Base-by-base conservation (phyloP, 2,329 filamentous ascomycete genomes). In the Tolypocladium ovalisporum region DNA sequence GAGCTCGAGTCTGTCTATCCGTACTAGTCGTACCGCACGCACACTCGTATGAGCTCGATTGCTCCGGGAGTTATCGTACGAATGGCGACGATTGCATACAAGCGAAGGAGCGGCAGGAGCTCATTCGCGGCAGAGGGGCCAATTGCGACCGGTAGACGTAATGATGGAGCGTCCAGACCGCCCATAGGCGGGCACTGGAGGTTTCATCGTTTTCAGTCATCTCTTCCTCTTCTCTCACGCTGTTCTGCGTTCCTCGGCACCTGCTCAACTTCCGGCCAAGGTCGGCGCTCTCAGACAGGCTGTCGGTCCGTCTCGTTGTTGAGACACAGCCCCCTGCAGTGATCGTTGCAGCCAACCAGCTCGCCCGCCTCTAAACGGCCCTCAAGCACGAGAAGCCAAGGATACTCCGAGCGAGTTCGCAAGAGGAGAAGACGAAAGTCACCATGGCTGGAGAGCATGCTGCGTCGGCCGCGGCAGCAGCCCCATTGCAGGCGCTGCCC, bases 401-500 rank as follows among this genome's bases (percentile, higher is more conserved):
- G 32, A 34, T 5, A 9, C 9, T 34, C 9, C 32, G 32, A 34
- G 32, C n/a, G n/a, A n/a, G n/a, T n/a, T 5, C 32, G 32, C 32
- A 34, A n/a, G 19, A 17, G 2, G 10, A 3, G 13, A 4, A 6
- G 6, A 47, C 12, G 42, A 4, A 27, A 15, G 42, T 12, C 22
- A 27, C 5, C 22, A 47, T 47, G 42, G 24, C 42, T 17, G 10
- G 1, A 15, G 42, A 17, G 4, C 24, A 7, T 17, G 37, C 6
- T 9, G 15, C 17, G 6, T n/a, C 37, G 6, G 37, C 37, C 37
- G 3, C 40, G 40, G 40, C 3, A 15, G 12, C 42, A 17, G 42
- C 42, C 19, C 19, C 37, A 17, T 15, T 5, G 17, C 37, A 39
- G 37, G 17, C 49, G 29, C 49, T 52, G 22, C 65, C 69, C 37